Evolutionary conservation across 2,329 filamentous ascomycete species (phyloP).

Genomic region (Apiospora hydei): DNA sequence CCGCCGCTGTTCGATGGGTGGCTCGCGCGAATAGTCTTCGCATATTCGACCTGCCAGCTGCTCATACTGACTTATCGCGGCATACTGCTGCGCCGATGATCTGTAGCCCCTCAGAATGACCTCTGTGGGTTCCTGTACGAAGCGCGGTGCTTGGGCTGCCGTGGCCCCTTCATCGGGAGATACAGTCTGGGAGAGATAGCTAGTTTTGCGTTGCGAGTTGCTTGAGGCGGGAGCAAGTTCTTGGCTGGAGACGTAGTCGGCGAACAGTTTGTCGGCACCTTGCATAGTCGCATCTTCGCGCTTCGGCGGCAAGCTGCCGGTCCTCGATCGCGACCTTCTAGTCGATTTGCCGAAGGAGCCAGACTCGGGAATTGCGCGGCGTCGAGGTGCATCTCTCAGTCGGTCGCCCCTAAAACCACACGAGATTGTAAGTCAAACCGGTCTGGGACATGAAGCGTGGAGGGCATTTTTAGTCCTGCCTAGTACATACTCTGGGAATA

Average conservation of each 20-base stretch:
- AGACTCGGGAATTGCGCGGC: constrained; percentile 64
- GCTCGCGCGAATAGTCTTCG: constrained; percentile 89
- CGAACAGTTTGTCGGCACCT: constrained; percentile 68
- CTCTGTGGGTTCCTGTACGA: constrained; percentile 64
- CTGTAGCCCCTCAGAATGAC: constrained; percentile 85
- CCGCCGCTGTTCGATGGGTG: constrained; percentile 73
- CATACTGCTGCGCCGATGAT: constrained; percentile 74
- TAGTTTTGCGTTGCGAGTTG: constrained; percentile 40
- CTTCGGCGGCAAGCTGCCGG: constrained; percentile 61
- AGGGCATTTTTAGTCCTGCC: neutral
- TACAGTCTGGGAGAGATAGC: constrained; percentile 34
- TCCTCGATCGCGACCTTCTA: constrained; percentile 67
- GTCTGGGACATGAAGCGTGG: neutral
- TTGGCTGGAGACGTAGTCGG: constrained; percentile 62
- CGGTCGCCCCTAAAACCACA: constrained; percentile 57
- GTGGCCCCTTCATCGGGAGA: constrained; percentile 45
- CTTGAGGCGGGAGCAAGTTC: constrained; percentile 43
- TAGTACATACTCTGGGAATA: constrained; percentile 65
- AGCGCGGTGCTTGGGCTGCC: constrained; percentile 37
- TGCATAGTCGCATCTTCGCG: constrained; percentile 68
- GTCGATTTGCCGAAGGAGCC: constrained; percentile 74
- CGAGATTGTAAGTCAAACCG: constrained; percentile 17
- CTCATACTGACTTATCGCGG: constrained; percentile 89
- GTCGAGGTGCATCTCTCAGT: constrained; percentile 54
- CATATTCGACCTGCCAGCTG: constrained; percentile 85